These are phyloP conservation scores for Fistulifera pelliculosa DNA, from an alignment of 108 stramenopile genomes.

Conservation along the genomic window DNA sequence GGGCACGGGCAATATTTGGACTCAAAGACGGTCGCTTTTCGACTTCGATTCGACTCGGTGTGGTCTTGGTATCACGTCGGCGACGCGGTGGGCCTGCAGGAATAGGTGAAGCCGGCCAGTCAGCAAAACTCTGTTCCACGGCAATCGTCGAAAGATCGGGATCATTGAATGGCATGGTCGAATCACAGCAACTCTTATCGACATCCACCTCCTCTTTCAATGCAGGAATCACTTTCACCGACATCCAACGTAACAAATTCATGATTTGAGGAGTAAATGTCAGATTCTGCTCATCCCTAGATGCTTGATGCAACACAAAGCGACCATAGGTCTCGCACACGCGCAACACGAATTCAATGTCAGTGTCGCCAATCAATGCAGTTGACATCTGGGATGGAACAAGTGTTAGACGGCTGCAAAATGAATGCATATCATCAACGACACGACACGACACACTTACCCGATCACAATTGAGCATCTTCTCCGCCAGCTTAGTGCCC, in stretches of 20 bases:
- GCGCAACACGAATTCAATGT: constrained; percentile 25
- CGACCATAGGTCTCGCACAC: constrained; percentile 50
- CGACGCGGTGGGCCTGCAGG: constrained; percentile 3
- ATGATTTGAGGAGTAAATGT: constrained; percentile 22
- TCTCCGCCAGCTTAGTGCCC: constrained; percentile 13
- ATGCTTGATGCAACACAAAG: constrained; percentile 58
- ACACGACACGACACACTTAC: background rate
- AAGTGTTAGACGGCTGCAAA: too few species aligned
- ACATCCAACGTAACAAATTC: constrained; percentile 52
- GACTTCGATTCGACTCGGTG: background rate
- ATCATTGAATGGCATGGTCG: background rate
- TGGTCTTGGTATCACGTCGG: background rate
- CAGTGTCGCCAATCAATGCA: constrained; percentile 7
- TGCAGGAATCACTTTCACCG: constrained; percentile 43
- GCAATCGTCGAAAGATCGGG: background rate
- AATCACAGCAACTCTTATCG: background rate
- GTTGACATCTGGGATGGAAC: constrained; percentile 1
- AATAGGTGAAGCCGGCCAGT: background rate
- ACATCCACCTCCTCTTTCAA: constrained; percentile 9
- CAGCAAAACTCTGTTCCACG: background rate
- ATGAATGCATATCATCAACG: background rate
- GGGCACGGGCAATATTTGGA: background rate
- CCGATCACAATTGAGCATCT: constrained; percentile 1
- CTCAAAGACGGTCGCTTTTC: background rate
- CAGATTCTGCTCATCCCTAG: constrained; percentile 17